phyloP scores from a whole-genome alignment of 345 rosid genomes.

The Eucalyptus cladocalyx region DNA sequence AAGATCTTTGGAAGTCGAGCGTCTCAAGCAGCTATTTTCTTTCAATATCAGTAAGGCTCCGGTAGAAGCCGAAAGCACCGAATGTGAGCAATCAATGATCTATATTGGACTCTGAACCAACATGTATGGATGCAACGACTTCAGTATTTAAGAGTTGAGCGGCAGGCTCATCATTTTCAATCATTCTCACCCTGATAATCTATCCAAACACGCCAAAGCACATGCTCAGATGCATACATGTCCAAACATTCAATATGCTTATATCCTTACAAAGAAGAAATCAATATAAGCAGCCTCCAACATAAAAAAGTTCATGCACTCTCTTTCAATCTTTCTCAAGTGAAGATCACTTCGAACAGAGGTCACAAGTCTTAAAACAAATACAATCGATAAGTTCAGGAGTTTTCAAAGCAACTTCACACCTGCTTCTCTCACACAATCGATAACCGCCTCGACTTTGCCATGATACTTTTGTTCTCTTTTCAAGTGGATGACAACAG shows the following conservation, averaged over 20 bases:
- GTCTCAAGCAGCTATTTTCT: neutral
- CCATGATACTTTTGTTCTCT: constrained; percentile 82
- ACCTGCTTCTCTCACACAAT: constrained; percentile 61
- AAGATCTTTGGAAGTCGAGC: neutral
- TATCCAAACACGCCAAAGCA: neutral
- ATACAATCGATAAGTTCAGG: neutral
- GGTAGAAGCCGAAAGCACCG: neutral
- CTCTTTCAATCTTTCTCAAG: constrained; percentile 3
- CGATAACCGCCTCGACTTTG: constrained; percentile 75
- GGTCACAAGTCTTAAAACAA: neutral
- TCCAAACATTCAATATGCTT: neutral
- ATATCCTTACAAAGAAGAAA: neutral
- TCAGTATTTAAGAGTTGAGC: neutral
- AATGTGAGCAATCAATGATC: neutral
- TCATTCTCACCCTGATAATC: neutral
- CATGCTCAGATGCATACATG: neutral
- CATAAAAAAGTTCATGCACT: neutral
- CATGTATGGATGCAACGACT: neutral
- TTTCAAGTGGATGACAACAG: constrained; percentile 43
- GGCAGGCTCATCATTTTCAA: neutral
- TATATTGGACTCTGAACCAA: neutral
- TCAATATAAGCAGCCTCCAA: neutral
- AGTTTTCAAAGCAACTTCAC: constrained; percentile 39
- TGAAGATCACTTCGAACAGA: neutral
- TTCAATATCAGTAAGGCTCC: neutral